Evolutionary conservation across 495 filamentous ascomycete species (phyloP).

Genomic region (Podospora didyma): DNA sequence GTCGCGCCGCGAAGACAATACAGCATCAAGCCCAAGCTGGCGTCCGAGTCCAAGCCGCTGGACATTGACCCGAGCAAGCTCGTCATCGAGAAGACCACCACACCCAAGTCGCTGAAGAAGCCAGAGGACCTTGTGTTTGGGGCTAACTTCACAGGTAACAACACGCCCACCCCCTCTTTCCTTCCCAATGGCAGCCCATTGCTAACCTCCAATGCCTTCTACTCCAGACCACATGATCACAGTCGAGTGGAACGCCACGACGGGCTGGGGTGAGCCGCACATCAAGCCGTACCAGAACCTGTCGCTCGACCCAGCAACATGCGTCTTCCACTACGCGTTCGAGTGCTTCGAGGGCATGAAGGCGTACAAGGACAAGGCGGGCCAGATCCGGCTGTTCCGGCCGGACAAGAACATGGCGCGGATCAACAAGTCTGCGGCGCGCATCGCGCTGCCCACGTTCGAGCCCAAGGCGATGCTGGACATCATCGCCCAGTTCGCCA

Average conservation of each 20-base stretch:
- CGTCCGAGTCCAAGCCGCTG: constrained; percentile 42
- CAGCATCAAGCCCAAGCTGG: constrained; percentile 55
- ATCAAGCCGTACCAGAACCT: constrained; percentile 97
- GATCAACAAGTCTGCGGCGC: constrained; percentile 80
- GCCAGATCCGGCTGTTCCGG: constrained; percentile 81
- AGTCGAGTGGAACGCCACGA: constrained; percentile 81
- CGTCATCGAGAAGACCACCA: constrained; percentile 64
- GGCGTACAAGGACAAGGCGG: constrained; percentile 79
- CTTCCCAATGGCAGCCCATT: neutral
- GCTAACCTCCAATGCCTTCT: neutral
- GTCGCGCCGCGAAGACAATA: constrained; percentile 50
- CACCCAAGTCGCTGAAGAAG: constrained; percentile 68
- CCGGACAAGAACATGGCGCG: constrained; percentile 94
- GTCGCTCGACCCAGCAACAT: constrained; percentile 89
- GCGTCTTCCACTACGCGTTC: constrained; percentile 98
- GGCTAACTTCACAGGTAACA: constrained; percentile 74
- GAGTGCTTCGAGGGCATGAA: constrained; percentile 99
- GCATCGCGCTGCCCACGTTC: constrained; percentile 89
- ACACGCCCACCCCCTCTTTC: neutral
- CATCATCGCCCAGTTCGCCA: constrained; percentile 72
- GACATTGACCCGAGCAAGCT: constrained; percentile 76
- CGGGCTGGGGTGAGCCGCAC: constrained; percentile 70
- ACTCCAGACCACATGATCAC: constrained; percentile 91
- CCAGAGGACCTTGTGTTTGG: constrained; percentile 84
- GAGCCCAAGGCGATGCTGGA: constrained; percentile 66